Conservation (phyloP, 192 early-diverging fungal species). For the Rhizoclosmatium globosum region DNA sequence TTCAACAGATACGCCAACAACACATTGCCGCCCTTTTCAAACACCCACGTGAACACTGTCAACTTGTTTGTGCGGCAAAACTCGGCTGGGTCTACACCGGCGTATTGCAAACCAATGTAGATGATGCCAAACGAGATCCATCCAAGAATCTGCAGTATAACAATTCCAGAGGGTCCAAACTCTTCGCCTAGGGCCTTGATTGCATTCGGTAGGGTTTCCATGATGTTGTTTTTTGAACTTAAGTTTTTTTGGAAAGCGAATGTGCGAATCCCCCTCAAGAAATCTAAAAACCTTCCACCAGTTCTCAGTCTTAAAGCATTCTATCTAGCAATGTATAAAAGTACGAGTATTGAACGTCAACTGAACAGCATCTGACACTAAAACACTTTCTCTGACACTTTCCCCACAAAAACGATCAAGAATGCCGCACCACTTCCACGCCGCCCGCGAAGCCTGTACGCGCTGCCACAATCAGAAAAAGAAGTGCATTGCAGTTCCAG, state of each 20-base stretch:
- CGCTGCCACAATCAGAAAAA: too few relatives aligned
- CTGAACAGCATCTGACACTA: too few relatives aligned
- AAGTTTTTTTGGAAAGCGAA: background rate
- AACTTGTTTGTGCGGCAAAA: background rate
- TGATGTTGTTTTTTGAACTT: background rate
- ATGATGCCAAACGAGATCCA: background rate
- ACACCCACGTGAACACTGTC: background rate
- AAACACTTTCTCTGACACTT: too few relatives aligned
- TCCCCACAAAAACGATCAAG: too few relatives aligned
- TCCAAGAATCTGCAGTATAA: constrained; percentile 13
- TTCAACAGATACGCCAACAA: background rate
- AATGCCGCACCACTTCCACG: too few relatives aligned
- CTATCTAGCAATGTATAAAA: too few relatives aligned
- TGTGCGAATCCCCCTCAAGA: too few relatives aligned
- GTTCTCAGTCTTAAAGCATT: too few relatives aligned
- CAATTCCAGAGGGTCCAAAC: background rate
- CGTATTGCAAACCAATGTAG: background rate
- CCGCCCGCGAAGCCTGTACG: too few relatives aligned
- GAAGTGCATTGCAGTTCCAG: too few relatives aligned
- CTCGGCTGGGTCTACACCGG: background rate
- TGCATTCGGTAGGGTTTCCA: background rate
- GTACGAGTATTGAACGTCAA: too few relatives aligned
- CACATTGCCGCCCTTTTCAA: constrained; percentile 1
- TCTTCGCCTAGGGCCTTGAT: background rate
- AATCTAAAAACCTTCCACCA: too few relatives aligned